phyloP scores from a whole-genome alignment of 306 rosid species.

The Cicer arietinum region DNA sequence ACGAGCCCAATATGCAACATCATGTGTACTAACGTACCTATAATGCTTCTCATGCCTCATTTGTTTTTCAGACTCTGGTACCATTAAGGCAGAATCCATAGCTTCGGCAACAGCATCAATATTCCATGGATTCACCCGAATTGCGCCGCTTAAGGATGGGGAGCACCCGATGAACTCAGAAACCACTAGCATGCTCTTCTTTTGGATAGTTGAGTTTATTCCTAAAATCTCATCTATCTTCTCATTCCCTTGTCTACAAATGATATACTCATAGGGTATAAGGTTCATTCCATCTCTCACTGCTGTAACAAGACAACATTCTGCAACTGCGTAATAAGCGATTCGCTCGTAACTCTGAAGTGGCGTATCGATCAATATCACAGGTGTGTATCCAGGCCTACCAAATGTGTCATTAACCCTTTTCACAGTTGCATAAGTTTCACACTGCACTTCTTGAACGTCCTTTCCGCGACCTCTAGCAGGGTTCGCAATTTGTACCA shows the following conservation, averaged over 20 bases:
- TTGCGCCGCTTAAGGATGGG: constrained; percentile 89
- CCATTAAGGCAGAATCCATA: constrained; percentile 75
- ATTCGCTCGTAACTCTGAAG: constrained; percentile 79
- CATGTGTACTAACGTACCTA: constrained; percentile 87
- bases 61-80: constrained; percentile 76
- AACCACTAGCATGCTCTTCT: constrained; percentile 82
- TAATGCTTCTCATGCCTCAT: constrained; percentile 88
- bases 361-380: constrained; percentile 72
- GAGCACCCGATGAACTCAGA: constrained; percentile 95
- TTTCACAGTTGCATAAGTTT: constrained; percentile 68
- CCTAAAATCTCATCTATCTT: constrained; percentile 75
- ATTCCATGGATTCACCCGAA: constrained; percentile 92
- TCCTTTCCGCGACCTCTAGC: constrained; percentile 91
- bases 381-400: constrained; percentile 77
- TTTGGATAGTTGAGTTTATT: constrained; percentile 48
- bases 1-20: constrained; percentile 90
- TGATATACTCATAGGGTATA: constrained; percentile 82
- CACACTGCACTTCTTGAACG: constrained; percentile 76
- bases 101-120: constrained; percentile 91
- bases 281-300: constrained; percentile 97
- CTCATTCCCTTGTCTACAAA: constrained; percentile 83
- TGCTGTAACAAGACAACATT: constrained; percentile 91
- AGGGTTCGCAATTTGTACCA: constrained; percentile 88
- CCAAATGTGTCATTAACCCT: constrained; percentile 70
- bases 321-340: constrained; percentile 81